A percentile compares a stretch with the other conserved stretches of the same genome.
phyloP scores from a whole-genome alignment of 768 basidiomycete genomes.

The Podaxis pistillaris region DNA sequence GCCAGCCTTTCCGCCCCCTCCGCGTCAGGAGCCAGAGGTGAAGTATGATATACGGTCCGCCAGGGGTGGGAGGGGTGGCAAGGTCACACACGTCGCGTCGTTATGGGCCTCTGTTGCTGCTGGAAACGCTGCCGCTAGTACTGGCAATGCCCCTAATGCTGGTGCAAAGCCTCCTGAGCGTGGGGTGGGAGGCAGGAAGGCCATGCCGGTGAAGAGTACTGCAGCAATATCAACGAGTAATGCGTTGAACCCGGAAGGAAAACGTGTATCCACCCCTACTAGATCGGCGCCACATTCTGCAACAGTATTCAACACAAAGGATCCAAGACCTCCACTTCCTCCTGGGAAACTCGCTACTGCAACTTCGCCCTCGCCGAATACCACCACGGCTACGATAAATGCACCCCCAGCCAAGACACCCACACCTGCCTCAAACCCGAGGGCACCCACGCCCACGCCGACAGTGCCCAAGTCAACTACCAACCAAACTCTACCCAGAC shows the following conservation, averaged over 20 bases:
- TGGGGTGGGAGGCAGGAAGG: not conserved
- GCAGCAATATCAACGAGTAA: too few relatives aligned
- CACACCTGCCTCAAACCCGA: conserved; percentile 7
- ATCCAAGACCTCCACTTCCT: not conserved
- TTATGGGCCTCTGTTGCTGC: conserved; percentile 65
- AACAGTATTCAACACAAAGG: not conserved
- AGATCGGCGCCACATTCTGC: not conserved
- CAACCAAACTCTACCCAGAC: not conserved
- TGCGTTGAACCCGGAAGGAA: too few relatives aligned
- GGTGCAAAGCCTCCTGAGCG: not conserved
- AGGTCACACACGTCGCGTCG: conserved; percentile 69
- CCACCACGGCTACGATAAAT: conserved; percentile 7
- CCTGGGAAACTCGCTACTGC: conserved; percentile 14
- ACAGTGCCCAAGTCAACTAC: not conserved
- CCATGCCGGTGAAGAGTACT: too few relatives aligned
- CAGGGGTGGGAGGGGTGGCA: conserved; percentile 73
- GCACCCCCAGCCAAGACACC: conserved; percentile 1
- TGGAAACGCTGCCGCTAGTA: not conserved
- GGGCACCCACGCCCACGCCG: conserved; percentile 10
- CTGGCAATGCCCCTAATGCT: not conserved
- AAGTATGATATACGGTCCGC: conserved; percentile 78
- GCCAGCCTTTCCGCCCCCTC: conserved; percentile 28
- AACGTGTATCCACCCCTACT: too few relatives aligned
- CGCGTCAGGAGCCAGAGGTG: conserved; percentile 45
- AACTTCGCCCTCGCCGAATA: not conserved